A percentile compares a stretch with the other conserved stretches of the same genome.
Evolutionary conservation across 768 basidiomycete species (phyloP).

Genomic region (Auriscalpium vulgare): DNA sequence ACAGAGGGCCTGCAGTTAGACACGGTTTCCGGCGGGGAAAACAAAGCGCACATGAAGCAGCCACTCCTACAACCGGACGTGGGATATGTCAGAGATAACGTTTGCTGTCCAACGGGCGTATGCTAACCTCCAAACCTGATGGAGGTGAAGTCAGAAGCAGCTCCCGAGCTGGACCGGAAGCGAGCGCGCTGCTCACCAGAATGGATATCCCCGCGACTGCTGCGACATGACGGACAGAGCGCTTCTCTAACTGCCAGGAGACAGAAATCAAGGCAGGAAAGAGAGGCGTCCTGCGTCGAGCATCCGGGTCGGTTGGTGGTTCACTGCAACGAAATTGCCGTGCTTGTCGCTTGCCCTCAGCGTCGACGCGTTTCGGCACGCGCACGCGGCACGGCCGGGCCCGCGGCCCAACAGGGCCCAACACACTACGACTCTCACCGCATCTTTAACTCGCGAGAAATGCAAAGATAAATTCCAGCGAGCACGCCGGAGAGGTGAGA

Average conservation of each 20-base stretch:
- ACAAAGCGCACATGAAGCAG: slow-evolving; percentile 25
- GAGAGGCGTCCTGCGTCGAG: too few relatives aligned
- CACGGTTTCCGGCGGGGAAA: too few relatives aligned
- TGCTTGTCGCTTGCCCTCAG: too few relatives aligned
- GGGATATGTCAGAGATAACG: neutral
- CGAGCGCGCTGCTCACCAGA: slow-evolving; percentile 11
- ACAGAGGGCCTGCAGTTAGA: neutral
- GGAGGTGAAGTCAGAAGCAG: neutral
- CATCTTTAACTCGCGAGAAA: neutral
- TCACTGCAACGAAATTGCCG: too few relatives aligned
- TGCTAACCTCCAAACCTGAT: slow-evolving; percentile 28
- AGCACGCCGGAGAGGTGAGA: neutral
- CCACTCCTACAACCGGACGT: slow-evolving; percentile 21
- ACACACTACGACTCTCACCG: too few relatives aligned
- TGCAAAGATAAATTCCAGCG: neutral
- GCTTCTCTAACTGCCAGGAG: too few relatives aligned
- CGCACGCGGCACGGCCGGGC: too few relatives aligned
- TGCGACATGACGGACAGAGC: neutral
- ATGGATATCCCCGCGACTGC: slow-evolving; percentile 10
- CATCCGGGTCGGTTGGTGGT: too few relatives aligned
- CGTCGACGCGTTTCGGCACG: neutral
- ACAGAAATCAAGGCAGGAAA: too few relatives aligned
- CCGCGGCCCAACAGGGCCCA: too few relatives aligned
- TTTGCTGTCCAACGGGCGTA: neutral
- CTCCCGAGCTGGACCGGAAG: too few relatives aligned